phyloP scores from a whole-genome alignment of 768 basidiomycete species.

The Pisolithus microcarpus region DNA sequence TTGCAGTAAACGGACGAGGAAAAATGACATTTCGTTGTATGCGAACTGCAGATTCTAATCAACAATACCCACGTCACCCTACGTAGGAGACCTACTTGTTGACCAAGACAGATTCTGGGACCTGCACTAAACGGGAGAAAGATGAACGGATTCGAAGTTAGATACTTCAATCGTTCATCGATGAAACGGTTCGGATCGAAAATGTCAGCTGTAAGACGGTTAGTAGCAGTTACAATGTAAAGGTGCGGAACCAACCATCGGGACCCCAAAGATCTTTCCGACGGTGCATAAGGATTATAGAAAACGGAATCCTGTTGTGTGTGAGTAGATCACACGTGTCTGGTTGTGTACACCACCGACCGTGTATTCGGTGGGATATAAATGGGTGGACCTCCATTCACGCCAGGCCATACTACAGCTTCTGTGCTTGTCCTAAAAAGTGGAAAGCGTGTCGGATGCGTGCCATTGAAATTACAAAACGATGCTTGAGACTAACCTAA shows the following conservation, averaged over 20 bases:
- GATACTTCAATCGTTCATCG: constrained; percentile 52
- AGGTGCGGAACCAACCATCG: constrained; percentile 19
- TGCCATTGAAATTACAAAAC: neutral
- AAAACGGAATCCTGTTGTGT: constrained; percentile 8
- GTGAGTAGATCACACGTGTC: neutral
- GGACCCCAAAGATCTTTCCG: constrained; percentile 33
- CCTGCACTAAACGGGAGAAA: constrained; percentile 38
- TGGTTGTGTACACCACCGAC: constrained; percentile 7
- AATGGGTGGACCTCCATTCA: constrained; percentile 19
- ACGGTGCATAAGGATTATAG: constrained; percentile 29
- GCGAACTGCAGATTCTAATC: too few species aligned
- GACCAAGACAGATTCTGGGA: constrained; percentile 32
- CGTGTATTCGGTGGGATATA: constrained; percentile 28
- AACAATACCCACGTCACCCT: neutral
- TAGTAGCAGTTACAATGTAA: constrained; percentile 7
- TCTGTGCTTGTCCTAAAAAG: constrained; percentile 16
- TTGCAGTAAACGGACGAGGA: too few species aligned
- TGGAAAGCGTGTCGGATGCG: neutral
- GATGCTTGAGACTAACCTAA: constrained; percentile 6
- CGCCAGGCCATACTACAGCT: constrained; percentile 17
- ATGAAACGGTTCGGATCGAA: constrained; percentile 68
- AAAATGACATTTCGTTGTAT: too few species aligned
- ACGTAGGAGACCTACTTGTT: constrained; percentile 21
- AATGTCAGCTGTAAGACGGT: constrained; percentile 33
- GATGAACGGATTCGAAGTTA: constrained; percentile 48